Base-by-base conservation (phyloP, 2,329 filamentous ascomycete genomes). In the Elsinoe perseae region DNA sequence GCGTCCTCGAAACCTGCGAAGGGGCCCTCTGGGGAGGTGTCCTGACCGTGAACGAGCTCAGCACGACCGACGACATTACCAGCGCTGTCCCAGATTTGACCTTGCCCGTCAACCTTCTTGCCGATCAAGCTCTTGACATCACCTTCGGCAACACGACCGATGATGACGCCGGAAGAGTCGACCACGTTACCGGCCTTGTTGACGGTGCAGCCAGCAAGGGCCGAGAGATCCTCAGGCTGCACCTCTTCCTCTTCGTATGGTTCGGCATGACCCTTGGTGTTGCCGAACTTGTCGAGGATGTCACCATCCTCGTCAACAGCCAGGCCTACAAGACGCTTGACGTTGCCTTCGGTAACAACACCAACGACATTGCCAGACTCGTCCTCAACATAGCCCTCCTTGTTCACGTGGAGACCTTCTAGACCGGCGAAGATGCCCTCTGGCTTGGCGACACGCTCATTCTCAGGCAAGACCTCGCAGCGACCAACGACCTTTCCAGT, bases 291-390 rank as follows among this genome's bases (percentile, higher is more conserved):
- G 74, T 93, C 89, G 56, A 87, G 77, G 28, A 95, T 83, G 57
- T 93, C 88, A 34, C 89, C 89, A 61, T 95, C 88, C 60, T 89
- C 84, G 57, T 93, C 89, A 16, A 93, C 88, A 7, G 76, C 65
- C 46, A 87, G 85, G 14, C 89, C 89, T 34, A 84, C 81, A 1
- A 95, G 78, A 53, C 77, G 75, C 77, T 89, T 89, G 32, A 79
- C 69, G 56, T 95, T 86, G 2, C 88, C 89, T 46, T 83, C 80
- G 2, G 80, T 75, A 36, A 92, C 78, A 40, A 84, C 77, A 20
- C 89, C 89, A 48, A 93, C 86, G 21, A 86, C 77, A 60, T 87
- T 82, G 32, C 86, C 87, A 78, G 95, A 78, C 79, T 85, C 69
- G 81, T 95, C 79, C 76, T 95, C 78, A 38, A 88, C 76, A 59